Conservation (phyloP, 371 early-diverging fungal species). For the Mucor saturninus region DNA sequence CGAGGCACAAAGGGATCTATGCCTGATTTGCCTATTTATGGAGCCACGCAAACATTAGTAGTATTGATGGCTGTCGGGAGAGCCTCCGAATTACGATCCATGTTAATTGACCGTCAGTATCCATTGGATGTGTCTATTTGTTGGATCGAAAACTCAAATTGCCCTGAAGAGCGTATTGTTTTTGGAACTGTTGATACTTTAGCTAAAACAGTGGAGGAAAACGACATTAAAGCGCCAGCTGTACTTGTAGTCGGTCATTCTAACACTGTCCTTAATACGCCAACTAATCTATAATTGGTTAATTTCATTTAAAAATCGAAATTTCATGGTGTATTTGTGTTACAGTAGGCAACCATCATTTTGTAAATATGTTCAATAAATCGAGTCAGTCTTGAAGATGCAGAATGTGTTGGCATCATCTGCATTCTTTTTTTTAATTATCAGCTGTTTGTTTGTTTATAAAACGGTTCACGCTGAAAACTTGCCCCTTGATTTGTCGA, state of each 20-base stretch:
- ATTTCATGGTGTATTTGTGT: not conserved
- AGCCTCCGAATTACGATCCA: conserved; percentile 61
- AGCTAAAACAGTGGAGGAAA: conserved; percentile 50
- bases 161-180: conserved; percentile 64
- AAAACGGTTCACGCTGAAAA: not conserved
- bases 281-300: not conserved
- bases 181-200: conserved; percentile 60
- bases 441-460: not conserved
- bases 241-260: conserved; percentile 68
- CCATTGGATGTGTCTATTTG: conserved; percentile 64
- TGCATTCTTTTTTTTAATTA: not conserved
- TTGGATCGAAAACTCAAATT: conserved; percentile 75
- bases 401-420: not conserved
- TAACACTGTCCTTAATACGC: conserved; percentile 20
- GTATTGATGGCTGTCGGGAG: conserved; percentile 85
- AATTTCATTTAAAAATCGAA: not conserved
- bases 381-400: not conserved
- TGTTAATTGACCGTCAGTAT: conserved; percentile 61
- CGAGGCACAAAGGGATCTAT: conserved; percentile 73
- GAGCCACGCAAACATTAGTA: conserved; percentile 73
- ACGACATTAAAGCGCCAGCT: conserved; percentile 70
- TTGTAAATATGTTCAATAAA: not conserved
- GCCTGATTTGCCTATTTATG: conserved; percentile 74
- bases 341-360: not conserved
- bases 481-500: too few relatives aligned